Evolutionary conservation across 2,329 filamentous ascomycete genomes (phyloP).

Genomic region (Fusarium albosuccineum): DNA sequence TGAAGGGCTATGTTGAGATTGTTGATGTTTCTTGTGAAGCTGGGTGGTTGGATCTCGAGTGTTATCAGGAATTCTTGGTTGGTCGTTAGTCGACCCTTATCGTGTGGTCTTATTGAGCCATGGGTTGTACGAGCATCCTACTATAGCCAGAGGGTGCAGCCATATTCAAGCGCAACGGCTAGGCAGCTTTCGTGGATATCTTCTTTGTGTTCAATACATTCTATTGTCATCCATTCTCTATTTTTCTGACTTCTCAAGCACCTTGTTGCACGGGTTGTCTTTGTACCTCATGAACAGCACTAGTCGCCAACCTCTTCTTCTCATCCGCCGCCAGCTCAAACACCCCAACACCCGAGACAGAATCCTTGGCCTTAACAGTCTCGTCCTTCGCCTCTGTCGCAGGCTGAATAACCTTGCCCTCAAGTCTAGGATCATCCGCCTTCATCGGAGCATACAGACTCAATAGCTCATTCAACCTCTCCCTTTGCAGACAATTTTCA

Average conservation of each 20-base stretch:
- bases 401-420: slow-evolving; percentile 46
- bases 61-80: no score
- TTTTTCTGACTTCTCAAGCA: background rate
- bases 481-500: slow-evolving; percentile 65
- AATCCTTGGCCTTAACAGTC: slow-evolving; percentile 24
- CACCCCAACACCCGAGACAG: slow-evolving; percentile 46
- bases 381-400: slow-evolving; percentile 6
- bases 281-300: background rate
- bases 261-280: background rate
- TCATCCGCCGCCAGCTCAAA: slow-evolving; percentile 48
- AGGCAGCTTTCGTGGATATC: no score
- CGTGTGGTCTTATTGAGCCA: no score
- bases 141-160: no score
- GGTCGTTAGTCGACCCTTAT: no score
- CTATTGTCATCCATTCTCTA: no score
- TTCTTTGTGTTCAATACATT: no score
- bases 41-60: no score
- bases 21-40: no score
- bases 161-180: no score
- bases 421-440: slow-evolving; percentile 35
- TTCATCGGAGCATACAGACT: slow-evolving; percentile 56
- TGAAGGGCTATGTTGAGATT: no score
- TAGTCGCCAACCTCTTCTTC: slow-evolving; percentile 12
- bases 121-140: no score
- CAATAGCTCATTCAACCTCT: slow-evolving; percentile 64